Percentiles rank a stretch among this genome's conserved stretches.
Evolutionary conservation across 805 yeast genomes (phyloP).

Genomic region (Metahyphopichia silvanorum): DNA sequence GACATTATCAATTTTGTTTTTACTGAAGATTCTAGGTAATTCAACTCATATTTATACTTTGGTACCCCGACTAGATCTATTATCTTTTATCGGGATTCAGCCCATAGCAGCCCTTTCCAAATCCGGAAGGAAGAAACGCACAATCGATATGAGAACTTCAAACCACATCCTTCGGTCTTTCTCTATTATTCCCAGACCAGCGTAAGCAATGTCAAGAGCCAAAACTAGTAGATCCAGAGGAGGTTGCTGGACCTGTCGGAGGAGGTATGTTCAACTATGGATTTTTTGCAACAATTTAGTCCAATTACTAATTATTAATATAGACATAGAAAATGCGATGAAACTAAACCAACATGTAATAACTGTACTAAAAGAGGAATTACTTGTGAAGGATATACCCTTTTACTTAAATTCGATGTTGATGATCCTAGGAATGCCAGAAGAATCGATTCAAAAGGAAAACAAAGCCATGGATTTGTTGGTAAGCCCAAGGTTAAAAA

Average conservation of each 20-base stretch:
- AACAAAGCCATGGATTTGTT: not conserved
- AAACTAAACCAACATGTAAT: not conserved
- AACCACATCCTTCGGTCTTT: too few relatives aligned
- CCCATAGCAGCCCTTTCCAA: too few relatives aligned
- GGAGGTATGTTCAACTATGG: not conserved
- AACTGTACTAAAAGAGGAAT: not conserved
- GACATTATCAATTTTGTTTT: too few relatives aligned
- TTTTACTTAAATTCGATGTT: not conserved
- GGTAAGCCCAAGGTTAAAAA: not conserved
- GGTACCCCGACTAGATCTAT: too few relatives aligned
- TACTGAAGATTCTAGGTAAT: too few relatives aligned
- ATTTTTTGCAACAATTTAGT: not conserved
- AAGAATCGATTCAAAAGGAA: conserved; percentile 1
- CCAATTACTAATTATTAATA: not conserved
- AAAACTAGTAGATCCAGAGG: not conserved
- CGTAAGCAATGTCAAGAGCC: too few relatives aligned
- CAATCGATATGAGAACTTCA: too few relatives aligned
- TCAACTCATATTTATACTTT: too few relatives aligned
- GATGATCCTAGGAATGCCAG: conserved; percentile 2
- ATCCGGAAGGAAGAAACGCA: too few relatives aligned
- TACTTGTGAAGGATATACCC: not conserved
- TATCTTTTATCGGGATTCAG: too few relatives aligned
- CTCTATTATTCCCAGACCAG: too few relatives aligned
- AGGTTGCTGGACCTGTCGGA: not conserved
- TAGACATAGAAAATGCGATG: not conserved